phyloP scores from a whole-genome alignment of 148 eudicot species.

The Amaranthus palmeri region DNA sequence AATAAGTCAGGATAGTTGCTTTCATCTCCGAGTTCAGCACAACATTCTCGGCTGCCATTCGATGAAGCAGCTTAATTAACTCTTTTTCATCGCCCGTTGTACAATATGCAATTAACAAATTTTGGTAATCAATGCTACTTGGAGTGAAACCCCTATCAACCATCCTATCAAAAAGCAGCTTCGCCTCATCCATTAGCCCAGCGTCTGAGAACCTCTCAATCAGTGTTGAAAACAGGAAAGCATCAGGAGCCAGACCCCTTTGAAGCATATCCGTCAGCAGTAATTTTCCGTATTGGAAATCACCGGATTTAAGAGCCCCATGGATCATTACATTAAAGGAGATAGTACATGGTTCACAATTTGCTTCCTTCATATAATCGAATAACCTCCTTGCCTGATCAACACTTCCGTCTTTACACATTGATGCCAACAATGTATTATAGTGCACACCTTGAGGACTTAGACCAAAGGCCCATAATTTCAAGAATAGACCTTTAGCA shows the following conservation, averaged over 20 bases:
- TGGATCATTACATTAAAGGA: constrained; percentile 56
- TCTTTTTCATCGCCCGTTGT: constrained; percentile 48
- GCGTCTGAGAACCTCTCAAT: constrained; percentile 44
- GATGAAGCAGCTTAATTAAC: constrained; percentile 51
- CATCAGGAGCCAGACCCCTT: constrained; percentile 55
- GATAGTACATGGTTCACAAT: constrained; percentile 44
- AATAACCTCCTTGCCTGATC: constrained; percentile 62
- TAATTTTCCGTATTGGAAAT: constrained; percentile 43
- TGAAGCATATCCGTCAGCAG: constrained; percentile 51
- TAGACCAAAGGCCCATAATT: constrained; percentile 39
- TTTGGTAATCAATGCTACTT: constrained; percentile 38
- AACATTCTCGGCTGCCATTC: constrained; percentile 57
- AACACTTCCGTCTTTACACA: constrained; percentile 58
- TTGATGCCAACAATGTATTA: constrained; percentile 48
- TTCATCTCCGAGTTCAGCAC: constrained; percentile 47
- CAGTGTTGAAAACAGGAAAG: constrained; percentile 42
- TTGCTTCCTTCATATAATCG: constrained; percentile 38
- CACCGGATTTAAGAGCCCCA: constrained; percentile 48
- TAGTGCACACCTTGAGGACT: constrained; percentile 40
- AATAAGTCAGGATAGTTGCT: constrained; percentile 42
- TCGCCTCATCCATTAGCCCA: constrained; percentile 69
- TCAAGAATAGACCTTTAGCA: constrained; percentile 72
- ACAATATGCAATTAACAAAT: constrained; percentile 50
- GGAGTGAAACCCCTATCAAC: constrained; percentile 45
- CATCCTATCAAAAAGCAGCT: constrained; percentile 50